phyloP scores from a whole-genome alignment of 1,284 basidiomycete species.

The Tetrapyrgos nigripes region DNA sequence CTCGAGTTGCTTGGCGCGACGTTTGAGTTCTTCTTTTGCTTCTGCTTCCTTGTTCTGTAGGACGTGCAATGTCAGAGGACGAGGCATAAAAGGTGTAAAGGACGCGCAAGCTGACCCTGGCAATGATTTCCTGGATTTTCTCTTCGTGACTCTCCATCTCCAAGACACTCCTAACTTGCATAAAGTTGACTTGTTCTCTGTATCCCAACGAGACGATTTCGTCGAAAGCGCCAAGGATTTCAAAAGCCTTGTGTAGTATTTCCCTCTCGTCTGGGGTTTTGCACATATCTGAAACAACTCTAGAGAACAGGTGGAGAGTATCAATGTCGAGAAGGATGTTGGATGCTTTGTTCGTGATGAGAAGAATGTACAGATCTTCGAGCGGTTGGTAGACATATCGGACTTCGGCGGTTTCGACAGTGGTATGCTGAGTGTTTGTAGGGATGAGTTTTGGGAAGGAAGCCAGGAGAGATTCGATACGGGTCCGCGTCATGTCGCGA shows the following conservation, averaged over 20 bases:
- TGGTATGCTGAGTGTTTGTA: conserved; percentile 97
- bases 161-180: conserved; percentile 90
- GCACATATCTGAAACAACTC: conserved; percentile 94
- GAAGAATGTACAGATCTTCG: conserved; percentile 96
- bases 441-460: conserved; percentile 99
- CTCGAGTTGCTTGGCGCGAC: conserved; percentile 97
- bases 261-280: conserved; percentile 89
- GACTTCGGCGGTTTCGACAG: conserved; percentile 91
- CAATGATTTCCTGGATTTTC: conserved; percentile 99
- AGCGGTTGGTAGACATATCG: conserved; percentile 99
- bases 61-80: background rate
- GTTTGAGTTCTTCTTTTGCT: conserved; percentile 98
- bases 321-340: conserved; percentile 99
- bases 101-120: conserved; percentile 63
- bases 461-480: conserved; percentile 94
- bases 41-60: conserved; percentile 96
- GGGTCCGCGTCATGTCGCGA: conserved; percentile 89
- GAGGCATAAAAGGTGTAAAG: background rate
- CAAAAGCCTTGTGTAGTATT: conserved; percentile 92
- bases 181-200: conserved; percentile 91
- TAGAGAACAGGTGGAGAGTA: conserved; percentile 92
- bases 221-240: conserved; percentile 95
- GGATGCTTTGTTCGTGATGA: conserved; percentile 98
- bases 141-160: conserved; percentile 99
- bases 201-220: conserved; percentile 96